Percentiles rank a stretch among this genome's conserved stretches.
These are phyloP conservation scores for Coemansia guatemalensis DNA, from an alignment of 192 early-diverging fungal species.

Conservation along the genomic window DNA sequence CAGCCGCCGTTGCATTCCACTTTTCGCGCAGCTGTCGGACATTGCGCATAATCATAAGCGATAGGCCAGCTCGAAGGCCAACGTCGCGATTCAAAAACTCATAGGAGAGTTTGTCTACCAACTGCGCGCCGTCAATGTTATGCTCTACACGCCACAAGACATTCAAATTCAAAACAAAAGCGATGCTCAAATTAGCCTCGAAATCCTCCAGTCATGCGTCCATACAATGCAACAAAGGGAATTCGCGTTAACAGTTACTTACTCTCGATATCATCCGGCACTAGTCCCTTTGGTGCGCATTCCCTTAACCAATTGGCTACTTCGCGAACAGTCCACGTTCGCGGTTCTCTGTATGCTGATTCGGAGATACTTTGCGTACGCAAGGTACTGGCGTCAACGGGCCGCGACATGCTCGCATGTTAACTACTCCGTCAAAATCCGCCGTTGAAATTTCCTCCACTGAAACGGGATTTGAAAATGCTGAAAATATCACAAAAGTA, in stretches of 20 bases:
- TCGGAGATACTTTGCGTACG: background rate
- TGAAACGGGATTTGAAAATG: background rate
- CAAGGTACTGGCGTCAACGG: background rate
- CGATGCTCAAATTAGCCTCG: background rate
- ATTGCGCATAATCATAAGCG: background rate
- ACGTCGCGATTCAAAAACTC: background rate
- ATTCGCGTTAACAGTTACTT: background rate
- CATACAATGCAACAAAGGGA: background rate
- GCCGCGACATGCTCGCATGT: background rate
- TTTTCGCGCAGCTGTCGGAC: background rate
- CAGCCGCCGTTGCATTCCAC: background rate
- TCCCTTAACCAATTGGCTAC: background rate
- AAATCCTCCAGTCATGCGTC: background rate
- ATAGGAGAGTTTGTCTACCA: background rate
- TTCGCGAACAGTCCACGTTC: background rate
- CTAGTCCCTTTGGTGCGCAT: background rate
- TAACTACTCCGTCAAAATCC: background rate
- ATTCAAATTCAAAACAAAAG: background rate
- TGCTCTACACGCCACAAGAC: background rate
- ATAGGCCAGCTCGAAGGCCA: background rate
- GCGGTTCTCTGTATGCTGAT: background rate
- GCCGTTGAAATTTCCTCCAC: background rate
- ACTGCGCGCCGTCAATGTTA: background rate
- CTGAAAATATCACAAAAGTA: background rate
- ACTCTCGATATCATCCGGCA: background rate